phyloP scores from a whole-genome alignment of 2,329 filamentous ascomycete genomes.

The Aspergillus bombycis region DNA sequence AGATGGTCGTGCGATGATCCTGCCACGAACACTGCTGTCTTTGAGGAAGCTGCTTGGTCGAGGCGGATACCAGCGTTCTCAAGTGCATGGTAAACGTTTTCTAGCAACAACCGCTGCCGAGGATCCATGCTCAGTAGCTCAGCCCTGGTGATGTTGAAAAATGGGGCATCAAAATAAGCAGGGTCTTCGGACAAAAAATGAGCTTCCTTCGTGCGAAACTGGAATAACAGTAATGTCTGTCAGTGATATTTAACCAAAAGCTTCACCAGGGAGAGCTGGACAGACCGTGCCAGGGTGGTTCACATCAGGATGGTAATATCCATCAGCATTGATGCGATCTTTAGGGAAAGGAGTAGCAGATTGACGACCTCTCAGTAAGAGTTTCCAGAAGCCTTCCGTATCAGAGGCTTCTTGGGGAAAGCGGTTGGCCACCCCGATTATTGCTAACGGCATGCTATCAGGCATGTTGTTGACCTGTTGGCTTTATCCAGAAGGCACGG shows the following conservation, averaged over 20 bases:
- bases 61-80: too few species aligned
- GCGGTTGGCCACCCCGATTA: background rate
- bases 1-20: background rate
- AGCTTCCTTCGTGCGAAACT: background rate
- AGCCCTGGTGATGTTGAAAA: background rate
- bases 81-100: too few species aligned
- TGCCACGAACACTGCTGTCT: background rate
- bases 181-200: background rate
- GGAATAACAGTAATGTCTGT: background rate
- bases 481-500: too few species aligned
- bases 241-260: background rate
- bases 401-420: background rate
- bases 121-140: background rate
- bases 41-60: too few species aligned
- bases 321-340: too few species aligned
- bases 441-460: background rate
- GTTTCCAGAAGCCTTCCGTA: background rate
- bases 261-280: too few species aligned
- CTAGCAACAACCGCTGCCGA: too few species aligned
- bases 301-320: too few species aligned
- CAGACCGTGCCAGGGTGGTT: too few species aligned
- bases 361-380: background rate
- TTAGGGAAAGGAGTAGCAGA: background rate
- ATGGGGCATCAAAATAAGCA: background rate
- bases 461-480: background rate